Base-by-base conservation (phyloP, 805 yeast species). In the Candida hispaniensis region DNA sequence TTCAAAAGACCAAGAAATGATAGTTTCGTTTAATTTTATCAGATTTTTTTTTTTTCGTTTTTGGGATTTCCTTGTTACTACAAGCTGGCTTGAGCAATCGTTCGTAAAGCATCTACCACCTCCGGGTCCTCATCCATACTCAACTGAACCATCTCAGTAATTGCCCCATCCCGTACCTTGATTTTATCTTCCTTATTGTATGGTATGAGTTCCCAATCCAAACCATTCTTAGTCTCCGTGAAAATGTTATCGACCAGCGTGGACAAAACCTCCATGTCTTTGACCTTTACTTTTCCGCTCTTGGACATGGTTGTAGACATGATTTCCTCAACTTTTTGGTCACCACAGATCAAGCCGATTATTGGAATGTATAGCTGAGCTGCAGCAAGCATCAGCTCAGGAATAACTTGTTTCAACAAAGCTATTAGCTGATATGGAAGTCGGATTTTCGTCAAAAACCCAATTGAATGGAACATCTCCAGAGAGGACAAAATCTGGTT, bases 391-490 rank as follows among this genome's bases (percentile, higher is more conserved):
- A 32, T 21, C 8, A 32, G 24, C 36, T 32, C 36, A 14, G 36
- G 36, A 7, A 32, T 27, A 9, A 32, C 24, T 23, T 32, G 16
- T 32, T 28, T 15, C 17, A 32, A 23, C 16, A 32, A 27, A 6
- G 36, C 23, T n/a, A 32, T 32, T 7, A 32, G 22, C 28, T 32
- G 36, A 23, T 32, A 32, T 2, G 36, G 36, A 9, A 32, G 36
- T 23, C 24, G 36, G 22, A 32, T 32, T 28, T 32, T 35, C 15
- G 39, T 41, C 7, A 45, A 38, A 15, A 44, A 39, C 7, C 47
- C 47, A 17, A 40, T 41, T 6, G 28, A 17, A 18, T 46, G 49
- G 33, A 39, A 45, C 25, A 44, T 47, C 12, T 46, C 30, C n/a
- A 40, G 22, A 5, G 24, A 32, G 12, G 39, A 14, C 26, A 34